These are phyloP conservation scores for Daldinia loculata DNA, from an alignment of 495 filamentous ascomycete species.

Conservation along the genomic window DNA sequence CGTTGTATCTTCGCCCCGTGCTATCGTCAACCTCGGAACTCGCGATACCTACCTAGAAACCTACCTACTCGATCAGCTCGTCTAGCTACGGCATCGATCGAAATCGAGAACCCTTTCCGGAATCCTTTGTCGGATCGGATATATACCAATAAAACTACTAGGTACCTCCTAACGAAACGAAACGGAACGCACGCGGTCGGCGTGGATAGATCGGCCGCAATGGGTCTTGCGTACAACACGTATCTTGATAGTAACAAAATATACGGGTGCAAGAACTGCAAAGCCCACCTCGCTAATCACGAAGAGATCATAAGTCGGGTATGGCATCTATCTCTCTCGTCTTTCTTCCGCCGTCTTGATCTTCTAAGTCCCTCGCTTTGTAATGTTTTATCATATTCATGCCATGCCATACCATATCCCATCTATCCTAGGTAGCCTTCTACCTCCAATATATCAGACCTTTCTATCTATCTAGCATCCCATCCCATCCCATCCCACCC, in stretches of 20 bases:
- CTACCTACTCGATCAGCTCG: not conserved
- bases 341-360: not conserved
- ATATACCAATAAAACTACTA: not conserved
- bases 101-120: not conserved
- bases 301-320: conserved; percentile 96
- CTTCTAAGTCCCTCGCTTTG: too few relatives aligned
- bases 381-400: too few relatives aligned
- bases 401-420: conserved; percentile 6
- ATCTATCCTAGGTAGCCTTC: not conserved
- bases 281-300: conserved; percentile 92
- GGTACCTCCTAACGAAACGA: not conserved
- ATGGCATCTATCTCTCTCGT: conserved; percentile 44
- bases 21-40: not conserved
- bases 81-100: not conserved
- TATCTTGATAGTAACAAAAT: conserved; percentile 91
- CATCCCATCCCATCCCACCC: too few relatives aligned
- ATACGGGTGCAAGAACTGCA: conserved; percentile 95
- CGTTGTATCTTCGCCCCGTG: not conserved
- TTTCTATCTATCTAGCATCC: not conserved
- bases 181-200: conserved; percentile 1
- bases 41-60: not conserved
- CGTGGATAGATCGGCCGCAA: conserved; percentile 52
- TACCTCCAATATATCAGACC: too few relatives aligned
- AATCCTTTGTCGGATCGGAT: not conserved
- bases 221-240: conserved; percentile 96